Base-by-base conservation (phyloP, 2,329 filamentous ascomycete species). In the Ceratocystiopsis sp. region DNA sequence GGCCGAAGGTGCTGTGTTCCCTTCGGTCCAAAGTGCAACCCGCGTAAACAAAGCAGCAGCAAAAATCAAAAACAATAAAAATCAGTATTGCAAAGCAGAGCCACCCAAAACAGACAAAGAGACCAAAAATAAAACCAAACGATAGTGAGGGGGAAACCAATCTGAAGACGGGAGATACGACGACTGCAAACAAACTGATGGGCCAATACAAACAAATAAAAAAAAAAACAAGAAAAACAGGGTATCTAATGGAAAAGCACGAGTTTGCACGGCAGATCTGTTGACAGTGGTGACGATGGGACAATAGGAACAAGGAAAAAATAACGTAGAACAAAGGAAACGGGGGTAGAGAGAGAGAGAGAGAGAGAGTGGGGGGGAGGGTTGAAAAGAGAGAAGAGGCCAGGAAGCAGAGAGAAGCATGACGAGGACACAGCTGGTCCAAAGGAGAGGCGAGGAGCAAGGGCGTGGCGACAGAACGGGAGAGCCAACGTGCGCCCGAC, bases 141-240 rank as follows among this genome's bases (percentile, higher is more conserved):
- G 6, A 29, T 29, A 10, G 25, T 8, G 10, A 29, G 25, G 33
- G n/a, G 10, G 37, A 39, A 40, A 39, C 35, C 32, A 35, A n/a
- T 35, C 11, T 10, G 33, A 35, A 29, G 14, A 17, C 32, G 19
- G 21, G 29, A 39, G 37, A 25, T 36, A 21, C 4, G 21, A 29
- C 12, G 18, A 29, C 14, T 34, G 21, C 3, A 9, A 16, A 36
- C 40, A 18, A 39, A 41, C 39, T 36, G 32, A 41, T 21, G 19
- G 43, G 32, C 18, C 38, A 41, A 34, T 36, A 46, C 37, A 43
- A 37, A 18, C 19, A 12, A 34, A 33, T 35, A 38, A 36, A 29
- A 36, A 4, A 13, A 36, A 35, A 46, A 5, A 33, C 34, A 34
- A 17, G 7, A 2, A 19, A 33, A 34, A 42, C 19, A 15, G 38